These are phyloP conservation scores for Cyberlindnera maritima DNA, from an alignment of 805 yeast genomes.

Conservation along the genomic window DNA sequence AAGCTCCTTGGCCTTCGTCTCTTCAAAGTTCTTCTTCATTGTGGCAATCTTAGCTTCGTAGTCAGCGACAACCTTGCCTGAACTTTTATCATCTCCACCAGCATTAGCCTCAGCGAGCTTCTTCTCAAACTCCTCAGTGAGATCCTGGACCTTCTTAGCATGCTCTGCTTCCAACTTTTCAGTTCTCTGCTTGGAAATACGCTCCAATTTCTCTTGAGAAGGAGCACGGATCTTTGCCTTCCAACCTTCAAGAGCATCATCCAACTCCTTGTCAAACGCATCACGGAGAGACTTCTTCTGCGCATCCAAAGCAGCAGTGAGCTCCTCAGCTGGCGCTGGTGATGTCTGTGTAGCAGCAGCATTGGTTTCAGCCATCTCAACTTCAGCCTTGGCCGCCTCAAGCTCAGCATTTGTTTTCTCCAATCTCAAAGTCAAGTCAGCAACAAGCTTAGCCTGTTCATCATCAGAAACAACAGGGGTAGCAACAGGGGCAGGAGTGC, in stretches of 20 bases:
- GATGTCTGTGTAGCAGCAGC: constrained; percentile 2
- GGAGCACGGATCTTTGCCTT: constrained; percentile 38
- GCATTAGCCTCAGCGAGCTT: constrained; percentile 25
- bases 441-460: constrained; percentile 8
- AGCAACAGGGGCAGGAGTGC: not conserved
- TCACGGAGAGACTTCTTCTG: constrained; percentile 27
- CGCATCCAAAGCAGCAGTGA: constrained; percentile 23
- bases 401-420: constrained; percentile 3
- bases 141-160: constrained; percentile 27
- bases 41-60: constrained; percentile 30
- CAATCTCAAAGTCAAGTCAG: constrained; percentile 5
- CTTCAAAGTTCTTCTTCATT: constrained; percentile 30
- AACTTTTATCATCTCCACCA: not conserved
- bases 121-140: constrained; percentile 29
- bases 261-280: constrained; percentile 26
- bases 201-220: constrained; percentile 33
- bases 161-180: constrained; percentile 27
- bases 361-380: constrained; percentile 7
- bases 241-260: constrained; percentile 20
- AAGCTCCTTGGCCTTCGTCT: constrained; percentile 17
- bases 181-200: constrained; percentile 26
- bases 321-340: not conserved
- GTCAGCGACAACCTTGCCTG: constrained; percentile 25
- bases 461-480: constrained; percentile 4
- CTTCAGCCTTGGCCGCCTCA: constrained; percentile 2